Percentiles rank a stretch among this genome's conserved stretches.
Evolutionary conservation across 352 stramenopile genomes (phyloP).

Genomic region (Phytophthora colocasiae): DNA sequence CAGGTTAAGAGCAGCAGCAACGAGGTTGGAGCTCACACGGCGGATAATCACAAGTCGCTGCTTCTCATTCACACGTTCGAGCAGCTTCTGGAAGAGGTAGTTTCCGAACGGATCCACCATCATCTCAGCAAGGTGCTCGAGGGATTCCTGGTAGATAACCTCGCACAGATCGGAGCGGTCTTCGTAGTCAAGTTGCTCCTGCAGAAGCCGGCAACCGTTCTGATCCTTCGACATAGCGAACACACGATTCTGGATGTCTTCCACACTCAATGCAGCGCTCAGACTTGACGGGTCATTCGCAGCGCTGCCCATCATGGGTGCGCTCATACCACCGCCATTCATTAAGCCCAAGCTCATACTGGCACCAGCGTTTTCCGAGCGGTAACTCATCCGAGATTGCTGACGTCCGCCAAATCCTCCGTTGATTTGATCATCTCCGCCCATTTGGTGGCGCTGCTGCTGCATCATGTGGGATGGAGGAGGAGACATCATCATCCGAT

Average conservation of each 20-base stretch:
- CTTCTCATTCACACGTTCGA: conserved; percentile 93
- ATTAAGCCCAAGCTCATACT: conserved; percentile 36
- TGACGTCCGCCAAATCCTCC: conserved; percentile 32
- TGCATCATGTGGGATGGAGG: conserved; percentile 43
- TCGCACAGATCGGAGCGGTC: conserved; percentile 92
- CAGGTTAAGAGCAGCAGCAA: conserved; percentile 97
- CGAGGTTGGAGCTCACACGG: conserved; percentile 94
- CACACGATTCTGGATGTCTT: conserved; percentile 82
- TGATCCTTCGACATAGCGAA: conserved; percentile 96
- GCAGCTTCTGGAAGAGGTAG: conserved; percentile 99
- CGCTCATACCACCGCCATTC: conserved; percentile 34
- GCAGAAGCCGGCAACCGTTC: conserved; percentile 96
- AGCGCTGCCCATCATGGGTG: conserved; percentile 36
- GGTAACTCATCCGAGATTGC: conserved; percentile 37
- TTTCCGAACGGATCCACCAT: conserved; percentile 99
- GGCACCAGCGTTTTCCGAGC: conserved; percentile 29
- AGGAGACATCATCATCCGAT: conserved; percentile 44
- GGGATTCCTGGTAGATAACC: conserved; percentile 97
- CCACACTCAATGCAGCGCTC: conserved; percentile 61
- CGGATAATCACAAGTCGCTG: conserved; percentile 94
- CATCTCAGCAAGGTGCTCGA: conserved; percentile 96
- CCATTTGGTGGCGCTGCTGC: conserved; percentile 44
- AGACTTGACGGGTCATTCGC: conserved; percentile 36
- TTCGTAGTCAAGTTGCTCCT: conserved; percentile 96
- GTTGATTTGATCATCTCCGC: conserved; percentile 36